These are phyloP conservation scores for Penicillium roqueforti DNA, from an alignment of 495 filamentous ascomycete species.

Conservation along the genomic window DNA sequence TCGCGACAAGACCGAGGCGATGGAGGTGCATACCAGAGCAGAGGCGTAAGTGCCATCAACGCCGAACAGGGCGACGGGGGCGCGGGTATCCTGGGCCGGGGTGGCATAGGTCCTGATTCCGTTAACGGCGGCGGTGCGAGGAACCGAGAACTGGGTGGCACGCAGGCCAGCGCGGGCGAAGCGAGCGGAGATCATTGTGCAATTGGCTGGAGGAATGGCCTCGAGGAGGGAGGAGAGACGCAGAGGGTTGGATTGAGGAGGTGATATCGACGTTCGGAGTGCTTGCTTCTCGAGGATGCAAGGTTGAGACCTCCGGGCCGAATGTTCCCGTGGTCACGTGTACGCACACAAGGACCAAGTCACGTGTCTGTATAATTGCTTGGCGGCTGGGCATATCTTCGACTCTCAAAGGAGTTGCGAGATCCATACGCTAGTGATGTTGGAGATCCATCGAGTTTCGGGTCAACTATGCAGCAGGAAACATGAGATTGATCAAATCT, in stretches of 20 bases:
- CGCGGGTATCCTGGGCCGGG: slow-evolving; percentile 66
- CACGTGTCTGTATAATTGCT: background rate
- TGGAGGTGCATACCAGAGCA: slow-evolving; percentile 70
- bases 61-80: slow-evolving; percentile 87
- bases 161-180: slow-evolving; percentile 49
- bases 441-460: no score
- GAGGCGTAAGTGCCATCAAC: slow-evolving; percentile 97
- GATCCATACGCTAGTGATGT: no score
- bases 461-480: no score
- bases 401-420: background rate
- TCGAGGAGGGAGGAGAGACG: slow-evolving; percentile 23
- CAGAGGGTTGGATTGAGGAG: slow-evolving; percentile 22
- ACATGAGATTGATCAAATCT: no score
- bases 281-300: slow-evolving; percentile 28
- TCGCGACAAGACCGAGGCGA: background rate
- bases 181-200: slow-evolving; percentile 45
- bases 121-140: slow-evolving; percentile 43
- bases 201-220: slow-evolving; percentile 23
- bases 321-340: slow-evolving; percentile 44
- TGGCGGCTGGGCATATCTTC: background rate
- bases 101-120: slow-evolving; percentile 70
- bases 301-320: slow-evolving; percentile 34
- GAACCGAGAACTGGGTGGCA: slow-evolving; percentile 45
- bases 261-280: slow-evolving; percentile 29
- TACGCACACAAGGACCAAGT: background rate